Conservation (phyloP, 192 early-diverging fungal species). For the Podila clonocystis region DNA sequence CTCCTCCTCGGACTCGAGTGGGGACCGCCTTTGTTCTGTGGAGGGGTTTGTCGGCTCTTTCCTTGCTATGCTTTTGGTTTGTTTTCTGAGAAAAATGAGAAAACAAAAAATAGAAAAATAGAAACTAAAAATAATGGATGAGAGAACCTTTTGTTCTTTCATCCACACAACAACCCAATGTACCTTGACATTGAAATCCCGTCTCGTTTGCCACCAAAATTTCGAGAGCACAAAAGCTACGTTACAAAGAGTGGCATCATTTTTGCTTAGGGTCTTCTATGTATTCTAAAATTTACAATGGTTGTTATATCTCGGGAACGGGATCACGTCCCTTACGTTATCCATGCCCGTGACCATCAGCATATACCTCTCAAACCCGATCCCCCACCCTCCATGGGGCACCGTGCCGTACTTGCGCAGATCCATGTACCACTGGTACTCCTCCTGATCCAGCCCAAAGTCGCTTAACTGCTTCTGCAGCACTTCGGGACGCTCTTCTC, state of each 20-base stretch:
- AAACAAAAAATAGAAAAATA: too few relatives aligned
- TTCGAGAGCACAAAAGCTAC: too few relatives aligned
- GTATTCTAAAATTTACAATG: slow-evolving; percentile 61
- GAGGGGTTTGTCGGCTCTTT: too few relatives aligned
- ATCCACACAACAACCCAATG: too few relatives aligned
- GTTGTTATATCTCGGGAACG: slow-evolving; percentile 65
- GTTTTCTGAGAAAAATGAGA: too few relatives aligned
- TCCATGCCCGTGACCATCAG: slow-evolving; percentile 81
- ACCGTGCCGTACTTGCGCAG: slow-evolving; percentile 83
- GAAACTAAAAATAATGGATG: background rate
- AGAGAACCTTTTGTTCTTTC: too few relatives aligned
- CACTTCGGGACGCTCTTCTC: slow-evolving; percentile 73
- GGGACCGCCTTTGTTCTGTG: too few relatives aligned
- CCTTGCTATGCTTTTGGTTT: too few relatives aligned
- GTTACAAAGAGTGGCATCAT: too few relatives aligned
- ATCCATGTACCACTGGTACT: slow-evolving; percentile 88
- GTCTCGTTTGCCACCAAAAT: too few relatives aligned
- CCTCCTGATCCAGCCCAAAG: slow-evolving; percentile 66
- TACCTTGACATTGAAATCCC: too few relatives aligned
- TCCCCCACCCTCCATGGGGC: slow-evolving; percentile 91
- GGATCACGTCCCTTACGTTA: slow-evolving; percentile 77
- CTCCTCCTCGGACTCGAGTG: too few relatives aligned
- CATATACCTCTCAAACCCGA: slow-evolving; percentile 89
- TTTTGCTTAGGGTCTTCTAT: background rate
- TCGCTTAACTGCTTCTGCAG: slow-evolving; percentile 63